A percentile compares a stretch with the other conserved stretches of the same genome.
phyloP scores from a whole-genome alignment of 805 yeast species.

The Yamadazyma phyllophila region DNA sequence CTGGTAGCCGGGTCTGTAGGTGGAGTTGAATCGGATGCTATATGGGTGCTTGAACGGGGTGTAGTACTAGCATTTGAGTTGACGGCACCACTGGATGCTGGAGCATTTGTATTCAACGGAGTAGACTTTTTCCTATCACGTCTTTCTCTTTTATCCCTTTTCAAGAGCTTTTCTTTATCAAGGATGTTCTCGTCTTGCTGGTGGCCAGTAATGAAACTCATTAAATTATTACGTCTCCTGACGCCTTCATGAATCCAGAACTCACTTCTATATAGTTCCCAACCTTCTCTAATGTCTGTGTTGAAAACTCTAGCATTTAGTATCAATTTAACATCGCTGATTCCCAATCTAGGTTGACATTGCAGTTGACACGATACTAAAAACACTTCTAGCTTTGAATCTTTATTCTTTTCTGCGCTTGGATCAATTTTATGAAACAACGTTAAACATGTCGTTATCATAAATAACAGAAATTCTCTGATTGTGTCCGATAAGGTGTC shows the following conservation, averaged over 20 bases:
- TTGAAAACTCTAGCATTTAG: slow-evolving; percentile 79
- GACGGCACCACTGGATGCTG: background rate
- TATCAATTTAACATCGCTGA: slow-evolving; percentile 73
- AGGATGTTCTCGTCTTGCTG: slow-evolving; percentile 11
- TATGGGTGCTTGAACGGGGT: background rate
- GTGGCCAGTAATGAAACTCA: slow-evolving; percentile 26
- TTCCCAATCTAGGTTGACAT: slow-evolving; percentile 64
- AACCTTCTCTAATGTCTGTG: slow-evolving; percentile 82
- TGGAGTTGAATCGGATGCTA: background rate
- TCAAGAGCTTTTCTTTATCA: slow-evolving; percentile 28
- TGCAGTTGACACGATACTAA: slow-evolving; percentile 41
- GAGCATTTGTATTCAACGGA: background rate
- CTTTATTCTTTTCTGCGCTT: slow-evolving; percentile 25
- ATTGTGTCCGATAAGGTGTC: slow-evolving; percentile 35
- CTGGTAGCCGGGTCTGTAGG: slow-evolving; percentile 9
- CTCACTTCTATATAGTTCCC: slow-evolving; percentile 92
- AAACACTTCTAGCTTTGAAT: slow-evolving; percentile 37
- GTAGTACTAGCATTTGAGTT: background rate
- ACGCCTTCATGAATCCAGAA: slow-evolving; percentile 88
- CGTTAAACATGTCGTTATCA: slow-evolving; percentile 27
- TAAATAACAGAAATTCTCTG: slow-evolving; percentile 33
- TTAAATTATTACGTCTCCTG: slow-evolving; percentile 45
- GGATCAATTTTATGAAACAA: slow-evolving; percentile 37
- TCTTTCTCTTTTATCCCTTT: slow-evolving; percentile 39
- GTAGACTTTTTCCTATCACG: slow-evolving; percentile 34